Evolutionary conservation across 257 asterid genomes (phyloP).

Genomic region (Hygrophila difformis): DNA sequence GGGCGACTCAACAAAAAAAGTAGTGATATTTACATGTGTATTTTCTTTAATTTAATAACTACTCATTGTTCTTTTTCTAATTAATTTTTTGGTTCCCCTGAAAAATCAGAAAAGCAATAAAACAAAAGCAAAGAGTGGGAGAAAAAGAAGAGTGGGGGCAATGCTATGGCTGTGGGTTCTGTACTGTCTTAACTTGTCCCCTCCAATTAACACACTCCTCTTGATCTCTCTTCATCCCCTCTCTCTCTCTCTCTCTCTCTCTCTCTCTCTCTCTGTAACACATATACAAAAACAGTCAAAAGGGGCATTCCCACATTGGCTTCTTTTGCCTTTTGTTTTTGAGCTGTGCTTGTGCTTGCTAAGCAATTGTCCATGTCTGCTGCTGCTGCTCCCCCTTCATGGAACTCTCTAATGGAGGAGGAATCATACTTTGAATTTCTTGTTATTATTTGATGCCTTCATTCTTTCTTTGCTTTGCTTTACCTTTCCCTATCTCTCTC

Average conservation of each 20-base stretch:
- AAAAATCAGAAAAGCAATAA: background rate
- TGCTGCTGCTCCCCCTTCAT: slow-evolving; percentile 61
- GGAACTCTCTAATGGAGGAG: slow-evolving; percentile 67
- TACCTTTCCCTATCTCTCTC: slow-evolving; percentile 3
- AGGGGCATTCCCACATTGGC: slow-evolving; percentile 58
- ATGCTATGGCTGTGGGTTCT: slow-evolving; percentile 68
- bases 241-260: slow-evolving; percentile 28
- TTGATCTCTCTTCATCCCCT: slow-evolving; percentile 24
- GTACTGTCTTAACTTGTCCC: slow-evolving; percentile 96
- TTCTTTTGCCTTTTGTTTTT: slow-evolving; percentile 63
- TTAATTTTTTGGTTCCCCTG: background rate
- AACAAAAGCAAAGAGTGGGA: background rate
- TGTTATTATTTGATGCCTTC: slow-evolving; percentile 65
- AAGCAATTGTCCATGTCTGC: slow-evolving; percentile 84
- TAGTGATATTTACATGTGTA: background rate
- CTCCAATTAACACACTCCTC: slow-evolving; percentile 73
- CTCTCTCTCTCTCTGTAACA: slow-evolving; percentile 22
- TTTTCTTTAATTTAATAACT: too few species aligned
- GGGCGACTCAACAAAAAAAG: too few species aligned
- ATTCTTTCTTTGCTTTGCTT: slow-evolving; percentile 24
- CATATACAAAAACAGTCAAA: slow-evolving; percentile 36
- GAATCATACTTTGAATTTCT: slow-evolving; percentile 80
- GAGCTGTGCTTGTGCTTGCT: slow-evolving; percentile 56
- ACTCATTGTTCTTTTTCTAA: background rate
- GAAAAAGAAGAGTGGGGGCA: background rate